Percentiles rank a stretch among this genome's conserved stretches.
Conservation (phyloP, 768 basidiomycete species). For the Coprinopsis strossmayeri region DNA sequence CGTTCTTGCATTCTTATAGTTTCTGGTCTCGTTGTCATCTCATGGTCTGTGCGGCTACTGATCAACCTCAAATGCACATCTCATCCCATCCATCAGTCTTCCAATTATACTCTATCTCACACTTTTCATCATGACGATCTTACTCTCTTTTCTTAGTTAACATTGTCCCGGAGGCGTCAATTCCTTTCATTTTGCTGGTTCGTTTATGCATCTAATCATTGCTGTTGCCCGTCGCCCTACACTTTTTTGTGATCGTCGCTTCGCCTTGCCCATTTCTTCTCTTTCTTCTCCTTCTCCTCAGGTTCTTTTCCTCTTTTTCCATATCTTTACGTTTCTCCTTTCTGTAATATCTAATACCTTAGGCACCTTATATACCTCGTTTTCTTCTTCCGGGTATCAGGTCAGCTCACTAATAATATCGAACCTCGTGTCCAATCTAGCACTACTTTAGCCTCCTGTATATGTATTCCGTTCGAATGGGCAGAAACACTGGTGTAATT, state of each 20-base stretch:
- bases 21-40: constrained; percentile 1
- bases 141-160: background rate
- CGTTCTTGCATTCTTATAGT: background rate
- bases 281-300: no score
- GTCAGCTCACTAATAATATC: constrained; percentile 10
- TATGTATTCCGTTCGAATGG: constrained; percentile 9
- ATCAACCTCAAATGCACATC: constrained; percentile 8
- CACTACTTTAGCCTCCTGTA: constrained; percentile 10
- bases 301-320: constrained; percentile 14
- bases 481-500: constrained; percentile 2
- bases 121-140: background rate
- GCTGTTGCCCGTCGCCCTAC: background rate
- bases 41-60: constrained; percentile 1
- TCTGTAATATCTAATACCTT: constrained; percentile 12
- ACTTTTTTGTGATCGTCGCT: no score
- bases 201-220: background rate
- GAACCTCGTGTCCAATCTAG: constrained; percentile 9
- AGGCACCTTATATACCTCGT: constrained; percentile 9
- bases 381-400: constrained; percentile 2
- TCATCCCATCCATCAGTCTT: background rate
- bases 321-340: constrained; percentile 13
- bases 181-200: background rate
- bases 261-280: no score
- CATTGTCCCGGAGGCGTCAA: constrained; percentile 1
- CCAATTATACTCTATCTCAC: no score